These are phyloP conservation scores for Candida tallmaniae DNA, from an alignment of 805 yeast species.

Conservation along the genomic window DNA sequence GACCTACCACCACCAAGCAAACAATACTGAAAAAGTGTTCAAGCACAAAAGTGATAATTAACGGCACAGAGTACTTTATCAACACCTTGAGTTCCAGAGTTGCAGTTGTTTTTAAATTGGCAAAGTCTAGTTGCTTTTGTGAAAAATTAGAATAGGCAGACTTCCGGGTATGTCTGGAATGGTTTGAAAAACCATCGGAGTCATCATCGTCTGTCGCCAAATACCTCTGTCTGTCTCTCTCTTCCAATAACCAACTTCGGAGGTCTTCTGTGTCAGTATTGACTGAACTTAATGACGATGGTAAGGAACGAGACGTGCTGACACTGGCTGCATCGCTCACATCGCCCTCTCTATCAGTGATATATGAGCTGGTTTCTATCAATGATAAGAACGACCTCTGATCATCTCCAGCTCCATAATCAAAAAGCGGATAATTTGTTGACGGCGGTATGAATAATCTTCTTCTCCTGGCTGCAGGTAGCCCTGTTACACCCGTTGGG, in stretches of 20 bases:
- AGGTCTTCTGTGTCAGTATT: conserved; percentile 30
- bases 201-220: conserved; percentile 17
- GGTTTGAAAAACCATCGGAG: conserved; percentile 11
- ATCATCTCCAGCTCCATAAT: conserved; percentile 41
- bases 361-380: conserved; percentile 31
- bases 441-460: conserved; percentile 42
- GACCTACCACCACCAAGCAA: conserved; percentile 41
- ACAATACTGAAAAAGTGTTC: conserved; percentile 43
- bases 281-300: conserved; percentile 35
- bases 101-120: conserved; percentile 23
- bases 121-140: conserved; percentile 25
- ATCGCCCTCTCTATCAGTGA: conserved; percentile 21
- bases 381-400: conserved; percentile 40
- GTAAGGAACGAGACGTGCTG: conserved; percentile 37
- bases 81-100: conserved; percentile 25
- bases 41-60: conserved; percentile 36
- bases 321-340: conserved; percentile 39
- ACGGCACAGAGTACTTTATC: conserved; percentile 32
- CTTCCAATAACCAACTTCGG: conserved; percentile 38
- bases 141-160: conserved; percentile 5
- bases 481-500: conserved; percentile 28
- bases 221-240: conserved; percentile 33
- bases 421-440: conserved; percentile 38
- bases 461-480: conserved; percentile 34
- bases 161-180: conserved; percentile 7